phyloP scores from a whole-genome alignment of 2,329 filamentous ascomycete genomes.

The Nemania serpens region DNA sequence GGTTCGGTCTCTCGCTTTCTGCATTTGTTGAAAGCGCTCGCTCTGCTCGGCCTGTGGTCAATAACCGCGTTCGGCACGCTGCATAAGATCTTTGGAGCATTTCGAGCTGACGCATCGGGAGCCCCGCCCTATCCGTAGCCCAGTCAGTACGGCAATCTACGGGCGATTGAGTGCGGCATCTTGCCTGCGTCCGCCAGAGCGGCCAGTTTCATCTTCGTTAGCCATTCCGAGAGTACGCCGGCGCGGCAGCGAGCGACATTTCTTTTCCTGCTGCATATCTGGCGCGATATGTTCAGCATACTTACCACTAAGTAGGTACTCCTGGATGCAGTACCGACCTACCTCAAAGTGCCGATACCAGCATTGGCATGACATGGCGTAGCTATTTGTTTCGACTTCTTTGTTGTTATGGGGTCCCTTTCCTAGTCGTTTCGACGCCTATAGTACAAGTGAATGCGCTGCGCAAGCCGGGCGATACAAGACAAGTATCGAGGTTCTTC shows the following conservation, averaged over 20 bases:
- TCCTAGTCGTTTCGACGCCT: not conserved
- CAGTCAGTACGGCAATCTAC: not conserved
- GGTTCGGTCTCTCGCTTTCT: not conserved
- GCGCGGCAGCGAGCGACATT: not conserved
- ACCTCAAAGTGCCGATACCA: slow-evolving; percentile 4
- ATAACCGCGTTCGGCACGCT: slow-evolving; percentile 7
- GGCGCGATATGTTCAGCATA: not conserved
- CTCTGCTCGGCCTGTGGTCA: slow-evolving; percentile 1
- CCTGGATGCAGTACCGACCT: not conserved
- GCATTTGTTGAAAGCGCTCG: not conserved
- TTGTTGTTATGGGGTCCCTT: not conserved
- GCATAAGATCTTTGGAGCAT: too few relatives aligned
- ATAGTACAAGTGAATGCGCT: too few relatives aligned
- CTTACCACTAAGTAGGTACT: not conserved
- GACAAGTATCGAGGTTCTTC: too few relatives aligned
- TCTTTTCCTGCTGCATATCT: slow-evolving; percentile 5
- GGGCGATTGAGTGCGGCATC: not conserved
- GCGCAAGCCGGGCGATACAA: too few relatives aligned
- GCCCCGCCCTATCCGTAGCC: too few relatives aligned
- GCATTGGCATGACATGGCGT: slow-evolving; percentile 13
- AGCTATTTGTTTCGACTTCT: slow-evolving; percentile 8
- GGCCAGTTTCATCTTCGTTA: slow-evolving; percentile 20
- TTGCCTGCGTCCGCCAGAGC: not conserved
- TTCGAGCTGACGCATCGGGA: too few relatives aligned
- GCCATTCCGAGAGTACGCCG: not conserved